Base-by-base conservation (phyloP, 2,329 filamentous ascomycete species). In the Fusarium multiceps region DNA sequence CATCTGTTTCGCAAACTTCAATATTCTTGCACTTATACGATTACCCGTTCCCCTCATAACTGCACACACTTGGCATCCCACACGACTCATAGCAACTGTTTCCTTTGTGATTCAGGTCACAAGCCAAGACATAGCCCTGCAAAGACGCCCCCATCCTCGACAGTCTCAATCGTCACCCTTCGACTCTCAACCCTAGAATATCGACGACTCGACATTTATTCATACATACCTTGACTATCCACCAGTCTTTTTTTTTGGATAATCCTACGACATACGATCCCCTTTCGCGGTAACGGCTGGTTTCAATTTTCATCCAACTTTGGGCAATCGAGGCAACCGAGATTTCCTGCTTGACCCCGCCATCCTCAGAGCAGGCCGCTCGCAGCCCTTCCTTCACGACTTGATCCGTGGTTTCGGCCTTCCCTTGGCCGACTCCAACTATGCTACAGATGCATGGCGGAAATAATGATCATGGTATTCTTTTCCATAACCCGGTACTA, bases 391-490 rank as follows among this genome's bases (percentile, higher is more conserved):
- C 55, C 55, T 23, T 66, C 45, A 67, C 61, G 59, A 65, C 66
- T 61, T 58, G 47, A 66, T 43, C 63, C 43, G 60, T 58, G 67
- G 68, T 72, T 63, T 71, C 58, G 66, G 62, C 53, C 63, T 68
- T 55, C 63, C 59, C 57, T 66, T 66, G 60, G 68, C 75, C 74
- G 74, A 74, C 74, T 76, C 73, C 78, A 80, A 82, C 74, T 79
- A 82, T 82, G 81, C 79, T 79, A 76, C 79, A 79, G 77, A 80
- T 78, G 78, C 79, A 82, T 82, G 79, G 79, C 72, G 79, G 78
- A 74, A 77, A 78, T 75, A 78, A 78, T 73, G 77, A 81, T 74
- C 78, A 81, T 78, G 78, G 80, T 82, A 75, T 60, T 79, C 72
- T 62, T 40, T 60, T 12, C 27, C 34, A 27, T 45, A 53, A 46